Conservation (phyloP, 2,329 filamentous ascomycete genomes). For the Fusarium chaquense region DNA sequence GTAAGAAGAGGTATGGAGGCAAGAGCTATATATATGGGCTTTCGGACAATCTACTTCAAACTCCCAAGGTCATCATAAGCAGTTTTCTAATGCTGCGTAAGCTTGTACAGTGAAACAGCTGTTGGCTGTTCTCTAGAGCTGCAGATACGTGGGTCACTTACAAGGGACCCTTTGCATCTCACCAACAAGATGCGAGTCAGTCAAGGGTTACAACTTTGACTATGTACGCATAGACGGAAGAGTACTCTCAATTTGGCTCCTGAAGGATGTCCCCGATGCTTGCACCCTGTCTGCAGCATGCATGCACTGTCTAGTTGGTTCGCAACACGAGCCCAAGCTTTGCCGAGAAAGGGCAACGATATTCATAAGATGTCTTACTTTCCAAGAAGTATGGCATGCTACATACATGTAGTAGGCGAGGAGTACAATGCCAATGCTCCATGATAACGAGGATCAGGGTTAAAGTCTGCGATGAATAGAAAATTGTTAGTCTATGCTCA, state of each 20-base stretch:
- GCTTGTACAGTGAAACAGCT: constrained; percentile 17
- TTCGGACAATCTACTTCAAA: neutral
- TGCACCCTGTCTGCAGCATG: constrained; percentile 4
- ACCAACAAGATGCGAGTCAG: constrained; percentile 25
- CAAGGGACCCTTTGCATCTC: constrained; percentile 6
- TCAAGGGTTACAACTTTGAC: constrained; percentile 9
- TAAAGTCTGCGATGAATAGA: constrained; percentile 12
- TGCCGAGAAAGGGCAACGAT: neutral
- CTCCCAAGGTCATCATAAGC: neutral
- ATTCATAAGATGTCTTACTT: neutral
- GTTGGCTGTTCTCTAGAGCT: constrained; percentile 3
- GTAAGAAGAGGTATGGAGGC: neutral
- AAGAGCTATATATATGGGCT: constrained; percentile 17
- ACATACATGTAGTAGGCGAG: neutral
- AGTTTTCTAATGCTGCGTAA: constrained; percentile 18
- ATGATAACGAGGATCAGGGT: constrained; percentile 4
- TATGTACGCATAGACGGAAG: constrained; percentile 12
- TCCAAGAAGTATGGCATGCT: neutral
- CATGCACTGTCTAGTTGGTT: constrained; percentile 4
- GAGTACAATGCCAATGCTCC: neutral
- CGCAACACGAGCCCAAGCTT: neutral
- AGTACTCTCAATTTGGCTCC: constrained; percentile 11
- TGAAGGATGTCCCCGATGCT: neutral
- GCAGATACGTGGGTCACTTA: constrained; percentile 7
- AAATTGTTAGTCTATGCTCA: neutral